phyloP scores from a whole-genome alignment of 768 basidiomycete species.

The Tephrocybe rancida region DNA sequence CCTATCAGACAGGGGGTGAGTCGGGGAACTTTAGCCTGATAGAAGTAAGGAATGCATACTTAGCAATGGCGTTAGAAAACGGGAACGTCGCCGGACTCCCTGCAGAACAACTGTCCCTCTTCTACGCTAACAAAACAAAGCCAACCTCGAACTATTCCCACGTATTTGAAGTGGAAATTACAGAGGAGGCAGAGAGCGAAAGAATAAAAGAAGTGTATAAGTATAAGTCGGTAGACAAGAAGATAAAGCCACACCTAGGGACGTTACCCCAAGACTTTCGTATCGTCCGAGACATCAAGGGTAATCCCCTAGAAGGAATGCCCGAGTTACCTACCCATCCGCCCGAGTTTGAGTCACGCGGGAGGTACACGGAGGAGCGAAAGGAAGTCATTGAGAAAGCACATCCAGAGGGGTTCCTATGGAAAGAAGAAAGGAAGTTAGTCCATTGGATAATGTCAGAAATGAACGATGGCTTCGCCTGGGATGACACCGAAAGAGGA shows the following conservation, averaged over 20 bases:
- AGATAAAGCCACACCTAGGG: slow-evolving; percentile 17
- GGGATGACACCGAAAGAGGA: slow-evolving; percentile 9
- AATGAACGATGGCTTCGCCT: neutral
- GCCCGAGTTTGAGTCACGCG: slow-evolving; percentile 13
- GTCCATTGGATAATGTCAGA: neutral
- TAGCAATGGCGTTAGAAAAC: neutral
- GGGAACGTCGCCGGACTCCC: too few relatives aligned
- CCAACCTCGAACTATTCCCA: too few relatives aligned
- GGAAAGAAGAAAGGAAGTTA: slow-evolving; percentile 30
- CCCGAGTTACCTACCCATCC: slow-evolving; percentile 16
- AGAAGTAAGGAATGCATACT: neutral
- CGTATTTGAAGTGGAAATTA: neutral
- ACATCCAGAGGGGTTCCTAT: slow-evolving; percentile 26
- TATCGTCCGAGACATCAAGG: slow-evolving; percentile 20
- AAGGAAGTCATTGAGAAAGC: slow-evolving; percentile 17
- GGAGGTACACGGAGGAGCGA: slow-evolving; percentile 23
- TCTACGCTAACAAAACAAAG: too few relatives aligned
- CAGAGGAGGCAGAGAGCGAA: neutral
- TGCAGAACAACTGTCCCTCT: too few relatives aligned
- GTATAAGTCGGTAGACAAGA: slow-evolving; percentile 8
- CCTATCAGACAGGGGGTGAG: neutral
- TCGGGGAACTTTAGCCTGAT: neutral
- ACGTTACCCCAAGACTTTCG: slow-evolving; percentile 18
- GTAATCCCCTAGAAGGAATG: slow-evolving; percentile 18
- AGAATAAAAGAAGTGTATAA: slow-evolving; percentile 1